Evolutionary conservation across 1,284 basidiomycete species (phyloP), one percentile per base, ranked within the genome.

Genomic region (Bjerkandera adusta): DNA sequence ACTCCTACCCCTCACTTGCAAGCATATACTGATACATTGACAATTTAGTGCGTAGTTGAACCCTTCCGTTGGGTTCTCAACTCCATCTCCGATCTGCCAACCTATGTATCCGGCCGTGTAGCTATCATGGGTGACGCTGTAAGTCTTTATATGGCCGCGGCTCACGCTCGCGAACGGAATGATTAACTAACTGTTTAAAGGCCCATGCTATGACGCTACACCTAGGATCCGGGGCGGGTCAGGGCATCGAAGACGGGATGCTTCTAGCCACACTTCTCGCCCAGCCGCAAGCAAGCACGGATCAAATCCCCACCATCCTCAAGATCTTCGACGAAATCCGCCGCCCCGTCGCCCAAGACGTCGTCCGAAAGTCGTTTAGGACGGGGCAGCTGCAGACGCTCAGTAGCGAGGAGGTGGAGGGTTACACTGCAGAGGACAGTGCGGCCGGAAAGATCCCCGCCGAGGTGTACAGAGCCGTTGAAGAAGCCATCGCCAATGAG

Each of bases 31-130:
- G n/a, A n/a, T n/a, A n/a, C n/a, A n/a, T n/a, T n/a, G n/a, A n/a
- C n/a, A n/a, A n/a, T n/a, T n/a, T n/a, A n/a, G n/a, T n/a, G n/a
- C n/a, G n/a, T n/a, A n/a, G n/a, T n/a, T n/a, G n/a, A n/a, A n/a
- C n/a, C n/a, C n/a, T n/a, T n/a, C n/a, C n/a, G n/a, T n/a, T n/a
- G n/a, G n/a, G n/a, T n/a, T n/a, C n/a, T n/a, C n/a, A n/a, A n/a
- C n/a, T n/a, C n/a, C n/a, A 8, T 55, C 71, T 45, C 77, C 77
- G 0, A 73, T 73, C 46, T 69, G 18, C 53, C 58, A 12, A 55
- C 59, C 2, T 69, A 54, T 39, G 49, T 53, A 3, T 40, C 40
- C 32, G 46, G 62, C 43, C 24, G 57, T 40, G 68, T 68, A 4
- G 63, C 57, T 1, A 49, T 70, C 3, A 40, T 71, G 7, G 68